Conservation (phyloP, 208 protist species). For the Naegleria gruberi region DNA sequence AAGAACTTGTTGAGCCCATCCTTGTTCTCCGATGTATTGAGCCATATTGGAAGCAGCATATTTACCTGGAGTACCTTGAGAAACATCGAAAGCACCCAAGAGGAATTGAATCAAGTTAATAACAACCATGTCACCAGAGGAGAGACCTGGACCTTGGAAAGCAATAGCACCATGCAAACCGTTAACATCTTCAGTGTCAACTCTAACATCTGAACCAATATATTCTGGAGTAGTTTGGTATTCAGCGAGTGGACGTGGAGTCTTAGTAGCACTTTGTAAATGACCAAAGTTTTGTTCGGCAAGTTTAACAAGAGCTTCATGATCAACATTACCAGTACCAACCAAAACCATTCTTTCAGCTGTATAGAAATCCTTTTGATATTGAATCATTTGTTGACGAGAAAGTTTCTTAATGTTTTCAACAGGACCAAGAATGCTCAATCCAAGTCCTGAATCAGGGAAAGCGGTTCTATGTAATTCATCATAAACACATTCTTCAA, state of each 20-base stretch:
- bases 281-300: constrained; percentile 75
- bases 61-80: neutral
- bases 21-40: neutral
- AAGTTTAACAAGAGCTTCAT: constrained; percentile 76
- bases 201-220: neutral
- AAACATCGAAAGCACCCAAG: neutral
- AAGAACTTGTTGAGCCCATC: neutral
- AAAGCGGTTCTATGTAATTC: constrained; percentile 88
- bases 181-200: neutral
- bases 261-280: constrained; percentile 42
- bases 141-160: neutral
- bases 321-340: constrained; percentile 83
- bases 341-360: constrained; percentile 91
- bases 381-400: constrained; percentile 72
- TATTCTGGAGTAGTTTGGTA: neutral
- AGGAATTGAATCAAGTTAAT: constrained; percentile 4
- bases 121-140: neutral
- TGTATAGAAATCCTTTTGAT: constrained; percentile 89
- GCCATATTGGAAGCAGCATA: neutral
- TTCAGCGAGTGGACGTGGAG: neutral
- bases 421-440: constrained; percentile 93
- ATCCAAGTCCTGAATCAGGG: constrained; percentile 60
- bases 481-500: constrained; percentile 93
- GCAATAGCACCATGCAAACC: neutral
- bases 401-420: constrained; percentile 89